phyloP scores from a whole-genome alignment of 768 basidiomycete genomes.

The Podaxis carcinomalis region DNA sequence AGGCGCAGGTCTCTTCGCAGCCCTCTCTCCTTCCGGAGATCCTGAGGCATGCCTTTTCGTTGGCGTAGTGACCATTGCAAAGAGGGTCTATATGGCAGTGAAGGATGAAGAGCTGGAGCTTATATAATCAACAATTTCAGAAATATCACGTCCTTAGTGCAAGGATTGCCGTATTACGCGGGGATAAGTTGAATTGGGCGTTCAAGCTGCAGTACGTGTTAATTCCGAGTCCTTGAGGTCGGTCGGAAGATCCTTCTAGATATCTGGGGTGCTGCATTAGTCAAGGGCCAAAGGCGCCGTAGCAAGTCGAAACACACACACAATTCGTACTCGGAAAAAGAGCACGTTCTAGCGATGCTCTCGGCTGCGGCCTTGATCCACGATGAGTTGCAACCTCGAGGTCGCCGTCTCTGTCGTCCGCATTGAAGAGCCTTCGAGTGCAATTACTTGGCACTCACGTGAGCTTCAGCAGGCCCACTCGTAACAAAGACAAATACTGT shows the following conservation, averaged over 20 bases:
- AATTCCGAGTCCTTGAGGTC: too few relatives aligned
- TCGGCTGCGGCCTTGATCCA: background rate
- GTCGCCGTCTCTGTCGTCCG: background rate
- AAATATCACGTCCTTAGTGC: background rate
- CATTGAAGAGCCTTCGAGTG: background rate
- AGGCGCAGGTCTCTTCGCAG: conserved; percentile 50
- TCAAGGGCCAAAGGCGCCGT: background rate
- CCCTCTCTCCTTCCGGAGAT: conserved; percentile 45
- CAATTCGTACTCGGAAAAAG: background rate
- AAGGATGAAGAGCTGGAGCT: conserved; percentile 6
- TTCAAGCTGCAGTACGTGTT: background rate
- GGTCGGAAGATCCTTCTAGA: too few relatives aligned
- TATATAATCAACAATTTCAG: conserved; percentile 10
- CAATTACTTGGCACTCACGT: background rate
- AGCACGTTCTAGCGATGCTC: background rate
- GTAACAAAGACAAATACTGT: background rate
- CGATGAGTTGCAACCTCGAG: background rate
- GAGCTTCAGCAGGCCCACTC: background rate
- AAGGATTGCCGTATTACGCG: background rate
- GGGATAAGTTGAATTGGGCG: background rate
- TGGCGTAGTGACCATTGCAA: conserved; percentile 3
- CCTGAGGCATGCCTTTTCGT: conserved; percentile 57
- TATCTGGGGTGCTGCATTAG: too few relatives aligned
- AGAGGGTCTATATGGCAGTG: background rate
- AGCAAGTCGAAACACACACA: background rate